Evolutionary conservation across 805 yeast genomes (phyloP), one percentile per base, ranked within the genome.

Genomic region (Zygoascus biomembranicola): DNA sequence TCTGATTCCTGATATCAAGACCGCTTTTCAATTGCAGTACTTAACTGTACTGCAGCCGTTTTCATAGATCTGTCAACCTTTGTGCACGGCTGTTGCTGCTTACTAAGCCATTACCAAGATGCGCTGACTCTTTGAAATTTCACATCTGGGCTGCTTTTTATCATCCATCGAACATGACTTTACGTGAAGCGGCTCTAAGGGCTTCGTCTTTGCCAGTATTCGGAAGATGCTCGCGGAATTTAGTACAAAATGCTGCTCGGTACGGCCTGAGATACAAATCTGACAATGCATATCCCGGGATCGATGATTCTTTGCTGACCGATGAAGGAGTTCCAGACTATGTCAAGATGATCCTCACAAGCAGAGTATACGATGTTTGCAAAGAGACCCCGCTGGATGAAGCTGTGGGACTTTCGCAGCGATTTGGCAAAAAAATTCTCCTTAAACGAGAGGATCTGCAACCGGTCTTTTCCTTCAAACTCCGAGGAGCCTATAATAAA

Each of bases 401-500:
- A 39, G 98, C 96, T 0, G 78, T 81, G 10, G 81, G 85, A 28
- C 73, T 94, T 47, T 83, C 94, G 1, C 84, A 82, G 49, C 83
- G 81, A 63, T 74, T 83, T n/a, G 87, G 86, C 50, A 76, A 96
- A 46, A 84, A 84, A 43, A 83, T 95, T 14, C 75, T 78, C 54
- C 73, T 94, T 60, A 94, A 94, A 66, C 79, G 99, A 60, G 99
- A 94, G 66, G 99, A 95, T 65, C 74, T 90, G 39, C 77, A 89
- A 54, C 98, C 99, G 0, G 99, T 94, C 5, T 95, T 94, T 69
- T 85, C 95, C 46, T 94, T 94, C 79, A 94, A 94, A 71, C 76
- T 94, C 56, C 84, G 99, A 68, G 99, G 99, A 55, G 99, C 99
- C 16, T 89, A 90, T 71, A 94, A 94, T 69, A 90, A 89, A 96